Evolutionary conservation across 2,329 filamentous ascomycete species (phyloP).

Genomic region (Aschersonia sp.): DNA sequence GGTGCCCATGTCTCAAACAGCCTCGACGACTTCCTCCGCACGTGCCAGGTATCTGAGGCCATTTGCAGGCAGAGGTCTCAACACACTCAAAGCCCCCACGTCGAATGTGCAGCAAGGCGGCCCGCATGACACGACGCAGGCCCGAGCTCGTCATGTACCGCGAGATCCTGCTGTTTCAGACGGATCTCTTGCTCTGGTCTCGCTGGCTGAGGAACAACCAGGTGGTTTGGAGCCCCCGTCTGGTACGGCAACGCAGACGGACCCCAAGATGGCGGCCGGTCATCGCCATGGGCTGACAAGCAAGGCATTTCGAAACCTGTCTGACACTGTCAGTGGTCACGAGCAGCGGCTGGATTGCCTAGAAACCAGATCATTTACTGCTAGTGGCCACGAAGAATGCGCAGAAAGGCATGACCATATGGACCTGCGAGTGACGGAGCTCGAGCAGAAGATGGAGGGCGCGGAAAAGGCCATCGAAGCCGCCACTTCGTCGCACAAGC

Average conservation of each 20-base stretch:
- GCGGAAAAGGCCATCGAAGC: conserved; percentile 46
- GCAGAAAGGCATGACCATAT: conserved; percentile 51
- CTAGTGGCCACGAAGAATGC: conserved; percentile 52
- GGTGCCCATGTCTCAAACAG: conserved; percentile 34
- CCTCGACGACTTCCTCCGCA: conserved; percentile 36
- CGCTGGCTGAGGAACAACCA: conserved; percentile 4
- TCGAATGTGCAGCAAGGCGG: neutral
- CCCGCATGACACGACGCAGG: neutral
- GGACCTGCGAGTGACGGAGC: conserved; percentile 53
- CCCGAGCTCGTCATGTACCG: neutral
- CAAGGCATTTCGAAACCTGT: conserved; percentile 28
- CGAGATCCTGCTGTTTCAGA: neutral
- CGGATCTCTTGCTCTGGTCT: conserved; percentile 12
- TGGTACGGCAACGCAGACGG: conserved; percentile 9
- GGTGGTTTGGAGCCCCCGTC: neutral
- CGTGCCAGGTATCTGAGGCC: conserved; percentile 36
- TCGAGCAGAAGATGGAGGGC: conserved; percentile 50
- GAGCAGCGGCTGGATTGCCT: conserved; percentile 52
- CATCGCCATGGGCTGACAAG: conserved; percentile 11
- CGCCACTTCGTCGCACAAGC: conserved; percentile 24
- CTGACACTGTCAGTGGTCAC: conserved; percentile 42
- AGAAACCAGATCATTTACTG: conserved; percentile 56
- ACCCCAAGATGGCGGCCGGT: conserved; percentile 10
- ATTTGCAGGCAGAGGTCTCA: conserved; percentile 39
- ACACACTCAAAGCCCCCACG: conserved; percentile 26